phyloP scores from a whole-genome alignment of 352 stramenopile genomes.

The Pythium aquatile region DNA sequence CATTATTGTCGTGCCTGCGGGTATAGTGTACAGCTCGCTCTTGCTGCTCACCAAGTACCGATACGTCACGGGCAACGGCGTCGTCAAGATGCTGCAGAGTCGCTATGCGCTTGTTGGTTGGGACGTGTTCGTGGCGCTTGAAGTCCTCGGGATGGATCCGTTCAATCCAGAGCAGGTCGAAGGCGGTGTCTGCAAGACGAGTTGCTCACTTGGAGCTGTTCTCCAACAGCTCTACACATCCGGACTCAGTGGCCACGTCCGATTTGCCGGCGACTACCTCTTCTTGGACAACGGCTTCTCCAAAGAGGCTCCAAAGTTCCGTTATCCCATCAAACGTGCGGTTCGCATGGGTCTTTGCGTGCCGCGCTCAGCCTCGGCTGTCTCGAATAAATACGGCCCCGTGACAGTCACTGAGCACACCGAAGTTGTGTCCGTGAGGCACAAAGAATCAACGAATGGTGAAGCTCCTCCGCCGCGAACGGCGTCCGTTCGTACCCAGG shows the following conservation, averaged over 20 bases:
- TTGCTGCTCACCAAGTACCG: conserved; percentile 33
- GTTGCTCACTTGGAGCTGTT: conserved; percentile 36
- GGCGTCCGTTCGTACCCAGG: neutral
- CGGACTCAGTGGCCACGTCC: conserved; percentile 35
- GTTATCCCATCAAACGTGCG: neutral
- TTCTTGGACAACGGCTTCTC: conserved; percentile 31
- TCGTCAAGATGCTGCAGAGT: conserved; percentile 34
- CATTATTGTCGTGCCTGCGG: conserved; percentile 20
- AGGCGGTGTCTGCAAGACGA: conserved; percentile 27
- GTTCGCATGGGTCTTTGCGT: conserved; percentile 6
- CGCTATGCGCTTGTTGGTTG: conserved; percentile 44
- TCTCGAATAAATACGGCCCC: conserved; percentile 1
- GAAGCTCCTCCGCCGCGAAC: no score
- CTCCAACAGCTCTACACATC: conserved; percentile 42
- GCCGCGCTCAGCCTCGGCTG: neutral
- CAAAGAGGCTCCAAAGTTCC: conserved; percentile 3
- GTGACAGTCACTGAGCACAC: neutral
- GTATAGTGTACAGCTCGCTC: conserved; percentile 17
- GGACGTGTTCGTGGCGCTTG: conserved; percentile 36
- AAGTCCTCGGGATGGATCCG: conserved; percentile 42
- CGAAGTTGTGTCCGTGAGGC: neutral
- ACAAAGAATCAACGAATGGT: neutral
- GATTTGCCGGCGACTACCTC: conserved; percentile 35
- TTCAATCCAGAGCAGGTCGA: conserved; percentile 24
- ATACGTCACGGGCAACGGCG: conserved; percentile 28